These are phyloP conservation scores for Boletus reticulatus DNA, from an alignment of 768 basidiomycete species.

Conservation along the genomic window DNA sequence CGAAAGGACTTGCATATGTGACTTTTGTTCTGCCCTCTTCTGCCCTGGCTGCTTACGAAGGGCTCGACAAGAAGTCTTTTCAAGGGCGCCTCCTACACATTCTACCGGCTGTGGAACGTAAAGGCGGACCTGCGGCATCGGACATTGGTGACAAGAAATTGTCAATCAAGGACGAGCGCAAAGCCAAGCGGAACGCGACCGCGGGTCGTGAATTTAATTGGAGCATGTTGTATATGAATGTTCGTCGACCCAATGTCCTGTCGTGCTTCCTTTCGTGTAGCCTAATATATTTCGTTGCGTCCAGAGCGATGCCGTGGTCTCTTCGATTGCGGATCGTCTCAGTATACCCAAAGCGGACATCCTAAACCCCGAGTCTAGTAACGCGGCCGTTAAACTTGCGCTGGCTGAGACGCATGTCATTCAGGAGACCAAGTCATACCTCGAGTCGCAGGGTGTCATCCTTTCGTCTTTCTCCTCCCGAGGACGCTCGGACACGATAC, in stretches of 20 bases:
- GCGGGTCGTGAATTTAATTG: constrained; percentile 87
- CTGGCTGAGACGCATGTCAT: constrained; percentile 96
- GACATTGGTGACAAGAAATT: constrained; percentile 43
- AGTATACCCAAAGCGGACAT: constrained; percentile 85
- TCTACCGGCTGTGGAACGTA: constrained; percentile 76
- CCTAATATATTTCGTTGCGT: constrained; percentile 19
- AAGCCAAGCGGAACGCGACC: constrained; percentile 59
- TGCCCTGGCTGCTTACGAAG: constrained; percentile 70
- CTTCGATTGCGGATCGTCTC: constrained; percentile 88
- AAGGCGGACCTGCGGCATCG: constrained; percentile 42
- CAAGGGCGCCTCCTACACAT: constrained; percentile 92
- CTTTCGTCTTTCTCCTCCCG: constrained; percentile 54
- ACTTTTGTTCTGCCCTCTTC: constrained; percentile 43
- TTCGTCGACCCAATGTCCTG: constrained; percentile 45
- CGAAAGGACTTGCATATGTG: constrained; percentile 66
- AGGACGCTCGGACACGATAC: constrained; percentile 69
- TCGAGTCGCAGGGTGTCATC: constrained; percentile 73
- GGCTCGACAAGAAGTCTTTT: constrained; percentile 80
- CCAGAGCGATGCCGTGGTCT: constrained; percentile 90
- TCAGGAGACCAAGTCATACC: constrained; percentile 88
- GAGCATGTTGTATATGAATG: constrained; percentile 97
- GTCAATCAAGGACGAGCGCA: constrained; percentile 57
- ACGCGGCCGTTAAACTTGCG: constrained; percentile 91
- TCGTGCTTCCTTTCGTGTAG: constrained; percentile 14
- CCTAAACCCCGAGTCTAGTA: constrained; percentile 77